A percentile compares a stretch with the other conserved stretches of the same genome.
phyloP scores from a whole-genome alignment of 495 filamentous ascomycete genomes.

The Parachaetomium inaequale region DNA sequence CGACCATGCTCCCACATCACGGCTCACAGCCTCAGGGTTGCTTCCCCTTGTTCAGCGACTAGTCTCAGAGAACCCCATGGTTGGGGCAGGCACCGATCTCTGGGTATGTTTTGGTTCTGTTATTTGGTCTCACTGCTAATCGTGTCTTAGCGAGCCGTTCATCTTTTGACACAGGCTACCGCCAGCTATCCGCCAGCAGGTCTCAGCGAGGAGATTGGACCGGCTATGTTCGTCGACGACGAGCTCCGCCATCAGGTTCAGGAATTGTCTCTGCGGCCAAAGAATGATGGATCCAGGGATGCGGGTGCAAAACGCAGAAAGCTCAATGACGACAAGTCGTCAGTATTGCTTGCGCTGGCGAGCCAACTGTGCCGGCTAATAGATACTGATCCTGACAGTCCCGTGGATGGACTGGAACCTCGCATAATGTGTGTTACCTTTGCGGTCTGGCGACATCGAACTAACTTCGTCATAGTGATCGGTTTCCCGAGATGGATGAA shows the following conservation, averaged over 20 bases:
- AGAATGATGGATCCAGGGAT: conserved; percentile 15
- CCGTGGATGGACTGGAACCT: conserved; percentile 20
- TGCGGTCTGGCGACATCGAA: not conserved
- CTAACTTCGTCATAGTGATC: conserved; percentile 22
- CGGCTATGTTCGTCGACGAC: conserved; percentile 31
- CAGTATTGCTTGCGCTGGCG: conserved; percentile 13
- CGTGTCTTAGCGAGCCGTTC: conserved; percentile 30
- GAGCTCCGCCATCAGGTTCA: conserved; percentile 28
- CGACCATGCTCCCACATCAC: conserved; percentile 31
- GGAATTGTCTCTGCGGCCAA: conserved; percentile 18
- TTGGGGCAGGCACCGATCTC: conserved; percentile 30
- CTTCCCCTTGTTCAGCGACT: conserved; percentile 28
- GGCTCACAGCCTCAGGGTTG: conserved; percentile 35
- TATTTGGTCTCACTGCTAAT: conserved; percentile 20
- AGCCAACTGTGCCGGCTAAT: conserved; percentile 26
- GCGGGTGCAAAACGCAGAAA: conserved; percentile 37
- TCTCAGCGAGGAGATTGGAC: conserved; percentile 12
- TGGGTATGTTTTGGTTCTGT: conserved; percentile 29
- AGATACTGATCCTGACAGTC: conserved; percentile 15
- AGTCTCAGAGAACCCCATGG: conserved; percentile 21
- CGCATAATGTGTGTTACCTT: conserved; percentile 30
- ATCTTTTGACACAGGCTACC: conserved; percentile 29
- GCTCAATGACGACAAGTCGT: conserved; percentile 16
- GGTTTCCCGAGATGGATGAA: conserved; percentile 29
- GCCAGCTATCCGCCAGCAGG: conserved; percentile 16